Evolutionary conservation across 352 stramenopile genomes (phyloP).

Genomic region (Phytophthora podocarpi): DNA sequence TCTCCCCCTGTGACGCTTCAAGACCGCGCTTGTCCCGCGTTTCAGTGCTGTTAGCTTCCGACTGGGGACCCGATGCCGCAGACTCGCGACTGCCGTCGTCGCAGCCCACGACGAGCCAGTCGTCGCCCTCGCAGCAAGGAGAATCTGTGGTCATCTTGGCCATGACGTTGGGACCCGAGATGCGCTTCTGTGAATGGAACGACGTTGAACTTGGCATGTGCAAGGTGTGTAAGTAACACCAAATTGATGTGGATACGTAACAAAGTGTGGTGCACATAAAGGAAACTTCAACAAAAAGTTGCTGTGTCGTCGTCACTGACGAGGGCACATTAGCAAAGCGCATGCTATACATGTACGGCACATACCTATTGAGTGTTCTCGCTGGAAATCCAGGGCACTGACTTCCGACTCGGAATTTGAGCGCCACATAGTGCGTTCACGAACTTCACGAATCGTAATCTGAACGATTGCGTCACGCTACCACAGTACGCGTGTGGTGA

Average conservation of each 20-base stretch:
- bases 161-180: constrained; percentile 4
- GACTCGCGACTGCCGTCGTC: constrained; percentile 3
- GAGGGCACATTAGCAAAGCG: no score
- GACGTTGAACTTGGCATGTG: constrained; percentile 30
- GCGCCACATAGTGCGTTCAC: no score
- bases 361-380: no score
- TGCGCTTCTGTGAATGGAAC: constrained; percentile 19
- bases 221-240: constrained; percentile 4
- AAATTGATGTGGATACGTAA: constrained; percentile 11
- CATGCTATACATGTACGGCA: no score
- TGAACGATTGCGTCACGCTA: no score
- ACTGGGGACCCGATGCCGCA: neutral
- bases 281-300: no score
- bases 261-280: neutral
- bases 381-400: no score
- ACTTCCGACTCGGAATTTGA: no score
- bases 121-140: constrained; percentile 19
- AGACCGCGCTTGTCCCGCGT: neutral
- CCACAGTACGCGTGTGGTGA: no score
- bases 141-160: constrained; percentile 1
- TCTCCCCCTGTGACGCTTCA: constrained; percentile 17
- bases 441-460: no score
- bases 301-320: no score
- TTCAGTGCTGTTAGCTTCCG: neutral
- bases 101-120: constrained; percentile 31